Conservation (phyloP, 352 stramenopile species). For the Thraustotheca clavata region DNA sequence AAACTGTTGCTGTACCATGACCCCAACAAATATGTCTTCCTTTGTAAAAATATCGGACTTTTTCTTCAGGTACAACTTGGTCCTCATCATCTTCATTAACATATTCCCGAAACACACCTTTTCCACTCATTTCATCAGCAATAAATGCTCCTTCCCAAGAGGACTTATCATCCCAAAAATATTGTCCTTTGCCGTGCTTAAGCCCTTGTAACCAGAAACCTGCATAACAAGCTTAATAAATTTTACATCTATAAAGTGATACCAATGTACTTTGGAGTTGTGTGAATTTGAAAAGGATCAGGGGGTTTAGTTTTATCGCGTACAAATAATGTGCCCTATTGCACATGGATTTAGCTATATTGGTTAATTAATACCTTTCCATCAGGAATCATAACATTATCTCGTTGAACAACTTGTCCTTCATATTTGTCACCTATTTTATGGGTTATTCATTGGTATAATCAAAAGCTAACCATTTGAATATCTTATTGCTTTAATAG, state of each 20-base stretch:
- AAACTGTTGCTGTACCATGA: conserved; percentile 19
- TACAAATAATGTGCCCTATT: conserved; percentile 45
- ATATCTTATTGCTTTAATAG: conserved; percentile 33
- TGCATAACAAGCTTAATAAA: not conserved
- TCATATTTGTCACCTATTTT: conserved; percentile 51
- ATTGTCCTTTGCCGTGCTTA: conserved; percentile 48
- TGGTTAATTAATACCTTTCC: conserved; percentile 20
- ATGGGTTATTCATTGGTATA: not conserved
- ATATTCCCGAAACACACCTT: conserved; percentile 35
- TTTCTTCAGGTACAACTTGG: conserved; percentile 14
- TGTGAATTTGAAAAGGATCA: not conserved
- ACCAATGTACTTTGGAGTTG: not conserved
- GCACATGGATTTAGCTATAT: not conserved
- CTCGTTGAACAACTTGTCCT: conserved; percentile 36
- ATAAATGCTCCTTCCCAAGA: conserved; percentile 53
- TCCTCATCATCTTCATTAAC: not conserved
- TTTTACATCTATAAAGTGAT: not conserved
- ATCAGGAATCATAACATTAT: conserved; percentile 40
- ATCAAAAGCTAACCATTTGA: conserved; percentile 29
- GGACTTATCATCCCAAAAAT: conserved; percentile 45
- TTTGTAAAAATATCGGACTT: conserved; percentile 46
- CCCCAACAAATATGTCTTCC: conserved; percentile 63
- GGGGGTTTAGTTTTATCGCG: conserved; percentile 22
- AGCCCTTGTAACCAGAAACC: conserved; percentile 48
- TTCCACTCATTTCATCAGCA: conserved; percentile 50